phyloP scores from a whole-genome alignment of 1,284 basidiomycete genomes.

The Malassezia brasiliensis region DNA sequence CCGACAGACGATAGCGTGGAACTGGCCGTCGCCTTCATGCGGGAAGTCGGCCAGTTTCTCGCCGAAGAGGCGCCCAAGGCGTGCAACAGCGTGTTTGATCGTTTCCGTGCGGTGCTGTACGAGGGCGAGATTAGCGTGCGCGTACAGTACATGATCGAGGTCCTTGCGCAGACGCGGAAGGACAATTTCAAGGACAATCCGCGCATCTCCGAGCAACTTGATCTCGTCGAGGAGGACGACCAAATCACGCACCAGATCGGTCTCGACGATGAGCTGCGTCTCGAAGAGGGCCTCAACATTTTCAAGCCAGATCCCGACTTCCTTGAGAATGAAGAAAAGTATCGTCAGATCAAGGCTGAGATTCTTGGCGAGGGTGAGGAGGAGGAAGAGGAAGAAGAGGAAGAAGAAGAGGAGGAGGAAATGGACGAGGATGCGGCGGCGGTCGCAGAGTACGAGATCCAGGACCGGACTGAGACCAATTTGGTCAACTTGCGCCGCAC shows the following conservation, averaged over 20 bases:
- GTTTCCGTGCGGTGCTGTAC: conserved; percentile 90
- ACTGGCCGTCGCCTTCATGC: conserved; percentile 92
- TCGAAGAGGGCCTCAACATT: conserved; percentile 87
- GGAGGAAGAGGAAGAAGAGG: conserved; percentile 53
- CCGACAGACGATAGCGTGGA: conserved; percentile 97
- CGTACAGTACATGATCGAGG: conserved; percentile 99
- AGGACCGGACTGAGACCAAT: conserved; percentile 89
- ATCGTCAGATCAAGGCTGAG: conserved; percentile 79
- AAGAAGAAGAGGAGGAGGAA: conserved; percentile 59
- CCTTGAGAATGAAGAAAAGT: conserved; percentile 84
- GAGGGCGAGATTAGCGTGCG: conserved; percentile 89
- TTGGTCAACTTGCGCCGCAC: conserved; percentile 84
- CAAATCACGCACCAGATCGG: conserved; percentile 89
- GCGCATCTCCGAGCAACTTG: conserved; percentile 78
- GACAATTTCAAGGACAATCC: conserved; percentile 99
- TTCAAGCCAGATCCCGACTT: conserved; percentile 90
- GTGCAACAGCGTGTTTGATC: conserved; percentile 83
- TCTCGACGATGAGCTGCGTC: conserved; percentile 81
- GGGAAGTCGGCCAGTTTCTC: conserved; percentile 91
- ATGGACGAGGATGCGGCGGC: conserved; percentile 53
- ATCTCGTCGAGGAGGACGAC: conserved; percentile 85
- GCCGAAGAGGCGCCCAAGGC: conserved; percentile 87
- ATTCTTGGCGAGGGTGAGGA: conserved; percentile 63
- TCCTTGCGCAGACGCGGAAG: conserved; percentile 64
- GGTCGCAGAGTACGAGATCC: conserved; percentile 58